Conservation (phyloP, 805 yeast genomes). For the Starmerella floricola region DNA sequence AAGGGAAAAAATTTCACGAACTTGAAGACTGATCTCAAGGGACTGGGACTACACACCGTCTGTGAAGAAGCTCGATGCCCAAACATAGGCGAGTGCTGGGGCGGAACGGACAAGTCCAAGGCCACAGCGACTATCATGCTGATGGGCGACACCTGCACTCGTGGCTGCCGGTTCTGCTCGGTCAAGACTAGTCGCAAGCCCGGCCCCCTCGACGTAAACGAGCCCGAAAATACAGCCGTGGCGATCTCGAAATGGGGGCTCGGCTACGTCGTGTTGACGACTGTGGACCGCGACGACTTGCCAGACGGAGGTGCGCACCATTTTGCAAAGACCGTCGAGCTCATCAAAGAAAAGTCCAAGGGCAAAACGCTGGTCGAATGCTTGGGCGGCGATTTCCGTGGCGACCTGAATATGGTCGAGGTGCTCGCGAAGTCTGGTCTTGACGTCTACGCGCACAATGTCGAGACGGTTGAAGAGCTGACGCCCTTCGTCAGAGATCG, state of each 20-base stretch:
- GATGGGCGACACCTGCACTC: conserved; percentile 95
- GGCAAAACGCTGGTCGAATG: conserved; percentile 90
- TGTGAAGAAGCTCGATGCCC: conserved; percentile 99
- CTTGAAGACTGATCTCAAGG: conserved; percentile 75
- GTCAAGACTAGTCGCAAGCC: conserved; percentile 89
- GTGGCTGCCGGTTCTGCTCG: conserved; percentile 98
- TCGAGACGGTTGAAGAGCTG: conserved; percentile 90
- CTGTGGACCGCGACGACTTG: conserved; percentile 94
- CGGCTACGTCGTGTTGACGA: conserved; percentile 93
- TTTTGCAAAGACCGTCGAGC: conserved; percentile 72
- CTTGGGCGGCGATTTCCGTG: conserved; percentile 88
- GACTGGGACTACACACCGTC: conserved; percentile 81
- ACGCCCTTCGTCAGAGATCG: conserved; percentile 95
- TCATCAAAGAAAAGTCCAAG: conserved; percentile 68
- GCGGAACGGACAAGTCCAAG: conserved; percentile 76
- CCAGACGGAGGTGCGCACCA: conserved; percentile 88
- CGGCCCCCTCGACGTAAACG: conserved; percentile 81
- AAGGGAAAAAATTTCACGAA: conserved; percentile 75
- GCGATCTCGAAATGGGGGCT: conserved; percentile 96
- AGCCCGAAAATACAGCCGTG: conserved; percentile 95
- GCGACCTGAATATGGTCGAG: conserved; percentile 70
- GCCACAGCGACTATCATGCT: conserved; percentile 98
- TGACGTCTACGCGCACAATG: conserved; percentile 93
- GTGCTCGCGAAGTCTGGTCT: conserved; percentile 74
- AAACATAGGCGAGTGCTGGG: conserved; percentile 99